phyloP scores from a whole-genome alignment of 2,329 filamentous ascomycete genomes.

The Aspergillus sp. region DNA sequence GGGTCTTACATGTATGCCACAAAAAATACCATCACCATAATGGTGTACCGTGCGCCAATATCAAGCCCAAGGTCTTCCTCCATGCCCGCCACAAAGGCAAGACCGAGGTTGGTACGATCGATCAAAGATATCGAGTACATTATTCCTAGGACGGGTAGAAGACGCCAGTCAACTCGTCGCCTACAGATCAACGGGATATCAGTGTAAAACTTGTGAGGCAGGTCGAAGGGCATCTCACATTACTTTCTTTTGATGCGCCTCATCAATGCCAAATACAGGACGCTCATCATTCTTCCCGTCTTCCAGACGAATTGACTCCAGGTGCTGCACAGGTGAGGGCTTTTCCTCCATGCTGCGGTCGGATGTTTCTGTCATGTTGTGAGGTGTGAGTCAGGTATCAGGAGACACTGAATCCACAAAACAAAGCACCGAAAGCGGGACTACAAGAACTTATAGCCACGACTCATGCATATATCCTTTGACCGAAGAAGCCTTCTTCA shows the following conservation, averaged over 20 bases:
- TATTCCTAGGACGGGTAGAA: slow-evolving; percentile 41
- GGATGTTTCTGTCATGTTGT: not conserved
- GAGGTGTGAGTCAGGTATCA: too few species aligned
- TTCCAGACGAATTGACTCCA: slow-evolving; percentile 12
- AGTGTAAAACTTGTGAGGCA: not conserved
- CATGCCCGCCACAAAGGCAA: slow-evolving; percentile 31
- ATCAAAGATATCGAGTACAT: slow-evolving; percentile 42
- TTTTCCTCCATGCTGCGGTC: slow-evolving; percentile 6
- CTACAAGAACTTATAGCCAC: not conserved
- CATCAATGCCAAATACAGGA: slow-evolving; percentile 14
- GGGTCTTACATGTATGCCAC: slow-evolving; percentile 24
- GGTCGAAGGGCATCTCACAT: slow-evolving; percentile 3
- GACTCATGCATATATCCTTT: not conserved
- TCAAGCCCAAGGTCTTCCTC: slow-evolving; percentile 25
- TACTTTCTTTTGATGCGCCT: slow-evolving; percentile 16
- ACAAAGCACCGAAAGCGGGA: not conserved
- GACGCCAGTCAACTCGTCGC: slow-evolving; percentile 31
- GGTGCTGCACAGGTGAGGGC: not conserved
- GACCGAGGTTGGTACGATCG: slow-evolving; percentile 41
- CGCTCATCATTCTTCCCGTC: not conserved
- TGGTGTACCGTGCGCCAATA: slow-evolving; percentile 27
- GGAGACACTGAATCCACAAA: not conserved
- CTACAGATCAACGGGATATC: not conserved
- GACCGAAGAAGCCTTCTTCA: slow-evolving; percentile 10
- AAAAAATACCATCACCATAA: slow-evolving; percentile 30